Base-by-base conservation (phyloP, 495 filamentous ascomycete genomes). In the Tuber magnatum region DNA sequence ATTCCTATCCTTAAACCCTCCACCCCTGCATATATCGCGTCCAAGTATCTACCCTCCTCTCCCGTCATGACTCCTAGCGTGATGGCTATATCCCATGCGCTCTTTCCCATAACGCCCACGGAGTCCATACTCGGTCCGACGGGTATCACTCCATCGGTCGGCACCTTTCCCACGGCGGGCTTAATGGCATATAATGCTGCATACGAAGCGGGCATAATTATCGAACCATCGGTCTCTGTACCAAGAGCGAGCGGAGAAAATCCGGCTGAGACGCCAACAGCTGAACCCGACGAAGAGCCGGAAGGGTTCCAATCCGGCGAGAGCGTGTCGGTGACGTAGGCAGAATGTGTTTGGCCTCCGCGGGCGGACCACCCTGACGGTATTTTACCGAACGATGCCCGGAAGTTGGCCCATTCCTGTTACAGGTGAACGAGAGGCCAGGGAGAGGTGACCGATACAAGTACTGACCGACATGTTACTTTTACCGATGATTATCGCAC, bases 271-370 rank as follows among this genome's bases (percentile, higher is more conserved):
- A 85, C 83, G 38, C 79, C 84, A 14, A 86, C 85, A 5, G 85
- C 87, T n/a, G 84, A 86, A 8, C 86, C 87, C 0, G 85, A 83
- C 4, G 86, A 88, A 12, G 87, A 87, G 1, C 87, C 87, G 22
- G 82, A 82, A 0, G 86, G 84, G 32, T 80, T 83, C 83, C 85
- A 39, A 8, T 77, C 24, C 76, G 71, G 73, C 85, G 85, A 7
- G 85, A 9, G 56, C 0, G 83, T 72, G 20, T 69, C 76, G 32
- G 81, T 82, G 9, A 86, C 84, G 65, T 87, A 87, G 10, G 87
- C 83, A 1, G 86, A 86, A 24, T 83, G 79, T 0, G 84, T 85
- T 73, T 87, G 85, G 0, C 85, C 85, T 0, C 84, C 83, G 16
- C 82, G 69, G 22, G 86, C 82, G n/a, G 85, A 87, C 85, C 84